Percentiles rank a stretch among this genome's conserved stretches.
Conservation (phyloP, 2,329 filamentous ascomycete genomes). For the Verticillium longisporum region DNA sequence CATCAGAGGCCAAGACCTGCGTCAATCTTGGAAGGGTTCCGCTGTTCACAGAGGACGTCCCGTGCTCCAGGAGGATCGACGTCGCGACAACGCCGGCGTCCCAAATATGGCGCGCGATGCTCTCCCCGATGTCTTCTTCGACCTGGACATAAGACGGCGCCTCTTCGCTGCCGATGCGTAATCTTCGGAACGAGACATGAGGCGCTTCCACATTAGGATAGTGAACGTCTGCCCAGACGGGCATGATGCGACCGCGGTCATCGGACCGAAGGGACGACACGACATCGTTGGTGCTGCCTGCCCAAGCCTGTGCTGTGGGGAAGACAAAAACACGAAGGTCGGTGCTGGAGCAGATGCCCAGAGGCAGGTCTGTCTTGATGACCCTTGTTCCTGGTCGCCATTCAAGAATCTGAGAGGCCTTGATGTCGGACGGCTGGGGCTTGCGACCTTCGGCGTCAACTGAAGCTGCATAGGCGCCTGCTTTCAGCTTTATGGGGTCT, state of each 20-base stretch:
- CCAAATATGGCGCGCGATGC: conserved; percentile 54
- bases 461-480: conserved; percentile 19
- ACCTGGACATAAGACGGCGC: conserved; percentile 28
- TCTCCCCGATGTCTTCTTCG: conserved; percentile 52
- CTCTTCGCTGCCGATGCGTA: conserved; percentile 18
- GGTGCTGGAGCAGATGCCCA: neutral
- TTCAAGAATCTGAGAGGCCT: conserved; percentile 18
- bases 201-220: conserved; percentile 1
- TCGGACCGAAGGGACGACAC: neutral
- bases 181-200: conserved; percentile 21
- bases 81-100: conserved; percentile 46
- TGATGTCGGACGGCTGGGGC: conserved; percentile 17
- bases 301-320: conserved; percentile 1
- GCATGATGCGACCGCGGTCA: conserved; percentile 32
- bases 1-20: conserved; percentile 18
- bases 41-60: neutral
- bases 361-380: conserved; percentile 25
- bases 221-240: conserved; percentile 30
- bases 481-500: conserved; percentile 33
- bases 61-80: conserved; percentile 22
- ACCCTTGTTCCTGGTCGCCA: conserved; percentile 27
- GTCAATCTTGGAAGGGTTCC: conserved; percentile 10
- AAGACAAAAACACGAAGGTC: conserved; percentile 1
- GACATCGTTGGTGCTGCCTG: conserved; percentile 1
- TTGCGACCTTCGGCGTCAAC: conserved; percentile 12